A percentile compares a stretch with the other conserved stretches of the same genome.
Conservation (phyloP, 1,284 basidiomycete species). For the Malassezia sympodialis region DNA sequence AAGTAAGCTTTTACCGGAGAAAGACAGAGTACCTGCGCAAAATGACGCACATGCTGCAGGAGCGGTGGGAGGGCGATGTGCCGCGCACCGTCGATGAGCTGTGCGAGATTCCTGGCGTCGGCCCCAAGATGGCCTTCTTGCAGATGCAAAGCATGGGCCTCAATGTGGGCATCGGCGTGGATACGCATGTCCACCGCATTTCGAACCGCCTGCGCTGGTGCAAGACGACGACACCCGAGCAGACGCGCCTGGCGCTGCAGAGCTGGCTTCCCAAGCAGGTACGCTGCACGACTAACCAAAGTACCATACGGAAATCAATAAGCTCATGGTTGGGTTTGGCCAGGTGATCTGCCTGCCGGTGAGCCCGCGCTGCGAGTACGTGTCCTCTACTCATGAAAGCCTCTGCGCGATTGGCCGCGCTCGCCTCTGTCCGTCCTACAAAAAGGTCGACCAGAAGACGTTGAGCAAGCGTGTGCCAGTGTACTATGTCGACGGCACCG, state of each 20-base stretch:
- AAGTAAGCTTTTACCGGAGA: constrained; percentile 84
- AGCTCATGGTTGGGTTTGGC: constrained; percentile 44
- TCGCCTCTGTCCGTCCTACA: constrained; percentile 32
- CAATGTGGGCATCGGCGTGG: constrained; percentile 89
- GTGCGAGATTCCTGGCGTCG: constrained; percentile 41
- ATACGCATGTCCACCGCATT: constrained; percentile 89
- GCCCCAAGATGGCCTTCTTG: constrained; percentile 49
- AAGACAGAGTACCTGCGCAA: constrained; percentile 57
- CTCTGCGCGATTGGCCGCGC: constrained; percentile 28
- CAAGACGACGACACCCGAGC: constrained; percentile 73
- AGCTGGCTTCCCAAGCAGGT: constrained; percentile 35
- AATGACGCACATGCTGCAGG: constrained; percentile 23
- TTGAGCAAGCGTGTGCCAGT: constrained; percentile 21
- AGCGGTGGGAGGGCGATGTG: constrained; percentile 33
- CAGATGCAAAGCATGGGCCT: constrained; percentile 74
- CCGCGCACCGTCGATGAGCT: constrained; percentile 35
- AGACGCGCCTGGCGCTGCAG: constrained; percentile 54
- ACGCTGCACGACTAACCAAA: constrained; percentile 1
- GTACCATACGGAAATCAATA: constrained; percentile 35
- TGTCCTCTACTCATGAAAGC: constrained; percentile 10
- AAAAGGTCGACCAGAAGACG: constrained; percentile 25
- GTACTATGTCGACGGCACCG: constrained; percentile 14
- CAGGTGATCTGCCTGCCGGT: constrained; percentile 79
- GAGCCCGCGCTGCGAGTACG: constrained; percentile 74
- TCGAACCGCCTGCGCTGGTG: constrained; percentile 89